phyloP scores from a whole-genome alignment of 805 yeast genomes.

The Saturnispora dispora region DNA sequence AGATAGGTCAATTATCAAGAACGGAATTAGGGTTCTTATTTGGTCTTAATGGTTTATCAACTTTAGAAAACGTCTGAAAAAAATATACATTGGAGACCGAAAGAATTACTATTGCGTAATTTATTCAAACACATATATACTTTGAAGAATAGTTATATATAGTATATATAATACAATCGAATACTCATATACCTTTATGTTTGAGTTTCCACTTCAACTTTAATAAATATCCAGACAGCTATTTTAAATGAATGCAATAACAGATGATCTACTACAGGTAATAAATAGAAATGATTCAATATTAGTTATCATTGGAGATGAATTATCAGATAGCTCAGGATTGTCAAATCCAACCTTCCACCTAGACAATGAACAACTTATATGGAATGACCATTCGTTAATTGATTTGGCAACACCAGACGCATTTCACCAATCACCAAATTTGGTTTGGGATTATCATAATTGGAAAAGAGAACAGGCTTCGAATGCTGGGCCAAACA shows the following conservation, averaged over 20 bases:
- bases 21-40: conserved; percentile 69
- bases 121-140: not conserved
- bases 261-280: not conserved
- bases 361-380: conserved; percentile 38
- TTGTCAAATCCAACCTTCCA: not conserved
- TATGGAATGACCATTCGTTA: conserved; percentile 67
- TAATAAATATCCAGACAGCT: not conserved
- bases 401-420: conserved; percentile 88
- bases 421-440: conserved; percentile 76
- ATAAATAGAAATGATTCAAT: not conserved
- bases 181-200: not conserved
- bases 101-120: not conserved
- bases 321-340: not conserved
- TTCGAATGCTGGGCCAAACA: conserved; percentile 47
- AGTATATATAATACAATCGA: too few species aligned
- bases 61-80: conserved; percentile 15
- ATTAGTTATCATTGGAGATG: not conserved
- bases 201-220: not conserved
- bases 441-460: conserved; percentile 86
- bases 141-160: not conserved
- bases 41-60: conserved; percentile 33
- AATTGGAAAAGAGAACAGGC: conserved; percentile 60
- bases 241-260: not conserved
- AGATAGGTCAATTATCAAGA: conserved; percentile 53
- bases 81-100: not conserved